Percentiles rank a stretch among this genome's conserved stretches.
These are phyloP conservation scores for Phialocephala sp. DNA, from an alignment of 2,329 filamentous ascomycete genomes.

Conservation along the genomic window DNA sequence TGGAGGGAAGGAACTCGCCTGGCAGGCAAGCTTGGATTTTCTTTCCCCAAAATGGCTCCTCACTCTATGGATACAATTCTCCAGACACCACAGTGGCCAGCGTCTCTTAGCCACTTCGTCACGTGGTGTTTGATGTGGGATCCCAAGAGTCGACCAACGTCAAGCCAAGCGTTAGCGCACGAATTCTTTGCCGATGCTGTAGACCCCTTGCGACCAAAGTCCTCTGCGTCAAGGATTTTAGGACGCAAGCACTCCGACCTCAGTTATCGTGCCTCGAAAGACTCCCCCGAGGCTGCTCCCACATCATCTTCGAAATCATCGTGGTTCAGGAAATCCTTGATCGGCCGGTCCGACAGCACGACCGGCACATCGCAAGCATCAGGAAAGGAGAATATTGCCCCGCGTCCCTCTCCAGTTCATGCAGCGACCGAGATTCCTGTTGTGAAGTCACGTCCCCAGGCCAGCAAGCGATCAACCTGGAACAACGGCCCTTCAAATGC, in stretches of 20 bases:
- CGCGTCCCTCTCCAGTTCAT: conserved; percentile 52
- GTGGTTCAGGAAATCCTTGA: conserved; percentile 96
- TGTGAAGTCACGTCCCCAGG: conserved; percentile 54
- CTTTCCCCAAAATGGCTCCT: conserved; percentile 98
- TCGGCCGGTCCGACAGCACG: conserved; percentile 75
- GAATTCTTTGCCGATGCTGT: conserved; percentile 94
- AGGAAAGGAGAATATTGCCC: conserved; percentile 52
- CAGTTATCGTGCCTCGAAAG: conserved; percentile 68
- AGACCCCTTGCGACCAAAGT: conserved; percentile 91
- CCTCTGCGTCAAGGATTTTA: conserved; percentile 80
- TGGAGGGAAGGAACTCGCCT: conserved; percentile 95
- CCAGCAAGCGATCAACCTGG: conserved; percentile 90
- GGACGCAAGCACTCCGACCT: conserved; percentile 91
- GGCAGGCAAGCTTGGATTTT: conserved; percentile 95
- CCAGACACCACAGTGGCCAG: conserved; percentile 88
- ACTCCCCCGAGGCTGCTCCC: conserved; percentile 60
- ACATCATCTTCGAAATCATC: conserved; percentile 81
- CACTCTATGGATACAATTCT: conserved; percentile 96
- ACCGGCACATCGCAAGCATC: conserved; percentile 60
- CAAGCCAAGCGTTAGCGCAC: conserved; percentile 90
- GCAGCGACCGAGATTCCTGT: conserved; percentile 50
- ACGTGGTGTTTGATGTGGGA: conserved; percentile 99
- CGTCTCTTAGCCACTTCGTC: conserved; percentile 87
- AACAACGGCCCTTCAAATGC: conserved; percentile 79
- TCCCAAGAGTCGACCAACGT: conserved; percentile 88